Conservation (phyloP, 345 rosid species). For the Boechera retrofracta region DNA sequence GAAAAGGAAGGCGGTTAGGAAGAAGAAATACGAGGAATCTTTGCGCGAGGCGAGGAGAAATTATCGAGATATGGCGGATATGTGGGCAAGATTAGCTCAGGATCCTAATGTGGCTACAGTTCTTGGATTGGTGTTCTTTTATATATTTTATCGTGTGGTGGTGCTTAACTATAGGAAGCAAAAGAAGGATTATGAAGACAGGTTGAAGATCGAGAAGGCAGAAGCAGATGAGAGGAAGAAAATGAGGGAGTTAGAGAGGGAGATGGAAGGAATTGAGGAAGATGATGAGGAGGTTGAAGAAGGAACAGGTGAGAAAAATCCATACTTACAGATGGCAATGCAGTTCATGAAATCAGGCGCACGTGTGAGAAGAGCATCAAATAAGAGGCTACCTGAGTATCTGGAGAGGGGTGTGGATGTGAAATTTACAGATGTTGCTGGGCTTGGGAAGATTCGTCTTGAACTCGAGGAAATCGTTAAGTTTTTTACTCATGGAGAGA, state of each 20-base stretch:
- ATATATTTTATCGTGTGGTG: slow-evolving; percentile 76
- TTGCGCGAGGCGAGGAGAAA: slow-evolving; percentile 66
- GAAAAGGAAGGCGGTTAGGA: slow-evolving; percentile 59
- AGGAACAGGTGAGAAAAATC: slow-evolving; percentile 70
- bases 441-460: slow-evolving; percentile 91
- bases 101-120: slow-evolving; percentile 70
- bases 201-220: slow-evolving; percentile 91
- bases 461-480: slow-evolving; percentile 97
- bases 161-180: slow-evolving; percentile 83
- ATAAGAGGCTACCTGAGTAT: slow-evolving; percentile 80
- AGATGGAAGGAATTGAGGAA: slow-evolving; percentile 69
- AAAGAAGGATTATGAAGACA: slow-evolving; percentile 90
- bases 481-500: slow-evolving; percentile 96
- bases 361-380: slow-evolving; percentile 72
- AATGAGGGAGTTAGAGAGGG: slow-evolving; percentile 82
- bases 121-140: slow-evolving; percentile 77
- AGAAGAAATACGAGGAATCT: slow-evolving; percentile 65
- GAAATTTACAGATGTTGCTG: slow-evolving; percentile 90
- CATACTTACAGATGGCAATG: slow-evolving; percentile 78
- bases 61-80: slow-evolving; percentile 53
- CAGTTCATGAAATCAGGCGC: slow-evolving; percentile 99
- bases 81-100: slow-evolving; percentile 73
- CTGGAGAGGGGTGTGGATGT: slow-evolving; percentile 89
- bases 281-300: slow-evolving; percentile 64
- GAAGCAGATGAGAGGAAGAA: slow-evolving; percentile 93